Conservation (phyloP, 495 filamentous ascomycete species). For the Xylaria acuta region DNA sequence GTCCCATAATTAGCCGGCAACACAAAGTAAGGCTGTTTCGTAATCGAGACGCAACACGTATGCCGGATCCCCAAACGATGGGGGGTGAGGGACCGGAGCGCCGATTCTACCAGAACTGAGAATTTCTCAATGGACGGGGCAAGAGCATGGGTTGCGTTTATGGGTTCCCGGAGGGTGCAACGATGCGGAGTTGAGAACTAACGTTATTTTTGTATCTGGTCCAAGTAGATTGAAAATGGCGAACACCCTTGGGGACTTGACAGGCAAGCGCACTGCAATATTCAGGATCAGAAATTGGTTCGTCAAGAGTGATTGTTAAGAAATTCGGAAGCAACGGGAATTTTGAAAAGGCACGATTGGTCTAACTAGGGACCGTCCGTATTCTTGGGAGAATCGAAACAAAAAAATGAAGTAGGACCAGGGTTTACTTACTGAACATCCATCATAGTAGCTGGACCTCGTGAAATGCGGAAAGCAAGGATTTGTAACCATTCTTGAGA, state of each 20-base stretch:
- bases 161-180: neutral
- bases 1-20: constrained; percentile 7
- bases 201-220: neutral
- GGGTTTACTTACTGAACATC: constrained; percentile 5
- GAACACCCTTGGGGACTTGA: neutral
- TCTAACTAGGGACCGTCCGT: neutral
- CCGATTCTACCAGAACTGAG: neutral
- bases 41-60: neutral
- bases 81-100: neutral
- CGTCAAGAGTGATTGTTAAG: neutral
- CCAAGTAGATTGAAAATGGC: neutral
- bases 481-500: neutral
- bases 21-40: no score
- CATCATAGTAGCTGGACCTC: neutral
- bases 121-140: neutral
- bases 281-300: neutral
- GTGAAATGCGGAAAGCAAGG: neutral
- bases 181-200: neutral
- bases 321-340: neutral
- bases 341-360: neutral
- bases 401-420: neutral
- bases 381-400: neutral
- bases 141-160: neutral
- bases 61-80: neutral
- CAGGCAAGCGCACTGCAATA: neutral